Evolutionary conservation across 2,329 filamentous ascomycete species (phyloP), one percentile per base, ranked within the genome.

Genomic region (Cryphonectria parasitica): DNA sequence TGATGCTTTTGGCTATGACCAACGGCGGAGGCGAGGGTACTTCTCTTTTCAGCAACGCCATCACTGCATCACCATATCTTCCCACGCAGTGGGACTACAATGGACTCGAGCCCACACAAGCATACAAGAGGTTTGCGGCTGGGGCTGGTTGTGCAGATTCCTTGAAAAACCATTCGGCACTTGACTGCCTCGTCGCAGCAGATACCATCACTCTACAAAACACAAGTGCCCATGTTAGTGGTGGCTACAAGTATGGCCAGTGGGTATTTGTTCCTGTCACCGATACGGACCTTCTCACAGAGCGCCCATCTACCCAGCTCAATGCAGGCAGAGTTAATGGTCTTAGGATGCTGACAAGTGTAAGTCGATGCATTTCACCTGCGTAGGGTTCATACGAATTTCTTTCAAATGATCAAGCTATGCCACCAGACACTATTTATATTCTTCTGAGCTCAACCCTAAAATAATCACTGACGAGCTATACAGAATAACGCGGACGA

Each of bases 401-500:
- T 22, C 22, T 25, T 60, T 61, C 58, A 22, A 15, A 22, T 13
- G 1, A 60, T 28, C 56, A 60, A 15, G 41, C 41, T 43, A 3
- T 60, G 13, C 15, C 56, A 34, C 22, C 45, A n/a, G 45, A 19
- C n/a, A 10, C 19, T 2, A n/a, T 2, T 25, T 2, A 11, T 25
- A 11, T 25, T n/a, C 49, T 54, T 54, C n/a, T 10, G n/a, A 13
- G 13, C 13, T 56, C 54, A 19, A 34, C 54, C 15, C 6, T 15
- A 15, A 5, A 1, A 25, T 34, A 13, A n/a, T 13, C 11, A 36
- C 19, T 62, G 13, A 36, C 36, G 19, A 22, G 34, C n/a, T 22
- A 58, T 36, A 19, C 7, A 70, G 52, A 73, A 85, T 75, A 87
- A 85, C 69, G 84, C 84, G 3, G 83, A 88, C 73, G 86, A 89